phyloP scores from a whole-genome alignment of 2,329 filamentous ascomycete genomes.

The Hypoxylon sp. region DNA sequence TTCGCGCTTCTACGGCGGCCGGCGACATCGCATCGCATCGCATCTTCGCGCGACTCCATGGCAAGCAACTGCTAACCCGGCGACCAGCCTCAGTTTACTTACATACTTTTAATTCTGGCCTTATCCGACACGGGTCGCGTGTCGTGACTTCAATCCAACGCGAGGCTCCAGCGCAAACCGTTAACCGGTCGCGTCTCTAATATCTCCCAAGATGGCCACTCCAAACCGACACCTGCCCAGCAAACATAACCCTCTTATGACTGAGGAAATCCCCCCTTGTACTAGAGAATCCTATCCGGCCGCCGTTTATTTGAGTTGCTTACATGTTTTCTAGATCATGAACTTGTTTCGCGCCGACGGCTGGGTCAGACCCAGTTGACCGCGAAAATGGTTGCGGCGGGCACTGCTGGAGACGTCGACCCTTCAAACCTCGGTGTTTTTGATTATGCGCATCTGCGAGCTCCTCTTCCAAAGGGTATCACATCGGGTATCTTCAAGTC shows the following conservation, averaged over 20 bases:
- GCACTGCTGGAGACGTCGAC: constrained; percentile 77
- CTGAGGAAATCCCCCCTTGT: constrained; percentile 73
- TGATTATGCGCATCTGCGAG: constrained; percentile 95
- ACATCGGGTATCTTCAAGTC: constrained; percentile 93
- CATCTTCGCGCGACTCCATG: constrained; percentile 44
- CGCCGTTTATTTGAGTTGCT: constrained; percentile 30
- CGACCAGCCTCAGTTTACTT: constrained; percentile 42
- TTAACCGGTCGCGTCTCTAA: constrained; percentile 42
- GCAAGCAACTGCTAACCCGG: constrained; percentile 47
- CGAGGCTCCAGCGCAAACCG: constrained; percentile 23
- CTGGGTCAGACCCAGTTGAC: constrained; percentile 93
- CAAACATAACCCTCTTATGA: constrained; percentile 74
- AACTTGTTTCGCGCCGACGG: constrained; percentile 85
- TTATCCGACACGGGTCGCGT: constrained; percentile 22
- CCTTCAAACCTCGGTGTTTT: constrained; percentile 82
- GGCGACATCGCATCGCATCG: constrained; percentile 42
- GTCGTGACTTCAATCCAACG: constrained; percentile 20
- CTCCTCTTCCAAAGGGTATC: constrained; percentile 91
- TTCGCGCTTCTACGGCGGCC: constrained; percentile 48
- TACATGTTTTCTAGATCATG: constrained; percentile 65
- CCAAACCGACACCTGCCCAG: constrained; percentile 65
- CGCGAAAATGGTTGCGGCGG: constrained; percentile 81
- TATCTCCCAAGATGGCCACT: constrained; percentile 54
- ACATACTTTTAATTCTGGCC: constrained; percentile 40
- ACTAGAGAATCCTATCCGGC: constrained; percentile 50